A percentile compares a stretch with the other conserved stretches of the same genome.
phyloP scores from a whole-genome alignment of 345 rosid genomes.

The Mangifera indica region DNA sequence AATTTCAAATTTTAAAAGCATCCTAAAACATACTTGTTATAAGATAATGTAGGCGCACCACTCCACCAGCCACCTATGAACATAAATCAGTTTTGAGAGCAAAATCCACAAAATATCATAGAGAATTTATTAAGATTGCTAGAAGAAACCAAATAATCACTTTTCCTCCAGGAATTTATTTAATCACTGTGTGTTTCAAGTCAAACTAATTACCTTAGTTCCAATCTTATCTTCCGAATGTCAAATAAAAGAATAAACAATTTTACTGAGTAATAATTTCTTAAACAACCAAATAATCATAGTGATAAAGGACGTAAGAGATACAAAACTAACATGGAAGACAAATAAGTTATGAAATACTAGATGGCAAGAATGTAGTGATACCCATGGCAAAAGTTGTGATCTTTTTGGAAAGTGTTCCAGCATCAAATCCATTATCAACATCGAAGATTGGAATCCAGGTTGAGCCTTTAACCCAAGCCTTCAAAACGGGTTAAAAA shows the following conservation, averaged over 20 bases:
- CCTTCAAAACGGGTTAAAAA: constrained; percentile 43
- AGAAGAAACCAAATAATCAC: neutral
- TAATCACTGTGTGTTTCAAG: neutral
- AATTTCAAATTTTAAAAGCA: constrained; percentile 4
- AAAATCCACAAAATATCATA: neutral
- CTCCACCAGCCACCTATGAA: constrained; percentile 97
- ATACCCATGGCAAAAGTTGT: constrained; percentile 84
- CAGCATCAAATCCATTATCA: constrained; percentile 53
- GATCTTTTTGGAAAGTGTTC: constrained; percentile 63
- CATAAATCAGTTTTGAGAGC: constrained; percentile 21
- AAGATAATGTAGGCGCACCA: constrained; percentile 68
- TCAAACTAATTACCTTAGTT: constrained; percentile 1
- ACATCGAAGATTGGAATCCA: constrained; percentile 86
- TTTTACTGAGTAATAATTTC: neutral
- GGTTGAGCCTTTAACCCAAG: constrained; percentile 81
- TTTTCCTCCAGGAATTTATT: neutral
- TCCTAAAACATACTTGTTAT: constrained; percentile 49
- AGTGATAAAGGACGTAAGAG: neutral
- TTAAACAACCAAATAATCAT: constrained; percentile 10
- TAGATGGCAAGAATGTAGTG: constrained; percentile 16
- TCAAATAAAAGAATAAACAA: neutral
- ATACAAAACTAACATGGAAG: neutral
- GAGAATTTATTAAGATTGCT: neutral
- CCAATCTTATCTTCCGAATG: neutral
- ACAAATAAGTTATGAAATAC: neutral